These are phyloP conservation scores for Thuidium tamariscinum DNA, from an alignment of 225 moss, liverwort and hornwort species.

Conservation along the genomic window DNA sequence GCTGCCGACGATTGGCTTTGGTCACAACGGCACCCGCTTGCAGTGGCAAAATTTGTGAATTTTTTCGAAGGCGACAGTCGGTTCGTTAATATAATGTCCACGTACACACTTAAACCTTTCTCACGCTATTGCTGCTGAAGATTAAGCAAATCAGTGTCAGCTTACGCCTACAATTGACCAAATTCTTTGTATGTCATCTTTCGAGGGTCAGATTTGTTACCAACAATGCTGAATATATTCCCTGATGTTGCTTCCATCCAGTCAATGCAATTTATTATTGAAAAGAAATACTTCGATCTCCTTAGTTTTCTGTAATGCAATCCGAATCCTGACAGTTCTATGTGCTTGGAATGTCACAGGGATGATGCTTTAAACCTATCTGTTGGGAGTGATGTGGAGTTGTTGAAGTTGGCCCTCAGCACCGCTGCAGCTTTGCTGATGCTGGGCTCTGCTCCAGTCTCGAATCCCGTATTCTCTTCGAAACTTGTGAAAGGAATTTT, in stretches of 20 bases:
- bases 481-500: conserved; percentile 19
- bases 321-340: neutral
- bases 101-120: conserved; percentile 6
- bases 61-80: conserved; percentile 36
- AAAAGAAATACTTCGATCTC: neutral
- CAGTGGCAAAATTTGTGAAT: conserved; percentile 31
- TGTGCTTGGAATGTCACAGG: conserved; percentile 10
- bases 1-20: conserved; percentile 58
- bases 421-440: conserved; percentile 43
- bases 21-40: conserved; percentile 36
- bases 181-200: neutral
- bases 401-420: conserved; percentile 42
- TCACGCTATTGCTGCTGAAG: neutral
- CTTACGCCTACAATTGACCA: neutral
- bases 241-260: neutral
- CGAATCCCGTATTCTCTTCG: conserved; percentile 38
- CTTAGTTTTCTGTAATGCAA: neutral
- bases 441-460: conserved; percentile 47
- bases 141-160: neutral
- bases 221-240: neutral
- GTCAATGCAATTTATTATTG: neutral
- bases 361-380: conserved; percentile 8
- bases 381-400: conserved; percentile 31
- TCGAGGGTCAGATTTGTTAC: neutral
- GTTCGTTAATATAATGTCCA: conserved; percentile 27